phyloP scores from a whole-genome alignment of 768 basidiomycete species.

The Russula emetica region DNA sequence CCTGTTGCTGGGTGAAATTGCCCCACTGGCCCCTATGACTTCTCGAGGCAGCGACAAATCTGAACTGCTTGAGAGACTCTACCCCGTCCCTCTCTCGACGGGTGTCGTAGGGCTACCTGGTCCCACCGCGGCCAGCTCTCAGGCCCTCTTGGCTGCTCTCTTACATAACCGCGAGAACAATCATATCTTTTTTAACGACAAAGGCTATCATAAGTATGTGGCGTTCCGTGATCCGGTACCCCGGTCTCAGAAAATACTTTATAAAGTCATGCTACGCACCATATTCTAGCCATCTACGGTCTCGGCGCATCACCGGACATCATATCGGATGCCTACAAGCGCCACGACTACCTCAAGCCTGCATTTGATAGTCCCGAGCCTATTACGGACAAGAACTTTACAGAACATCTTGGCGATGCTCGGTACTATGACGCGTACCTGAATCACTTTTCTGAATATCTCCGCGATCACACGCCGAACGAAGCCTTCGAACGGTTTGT shows the following conservation, averaged over 20 bases:
- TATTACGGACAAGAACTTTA: constrained; percentile 48
- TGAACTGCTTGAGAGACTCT: constrained; percentile 15
- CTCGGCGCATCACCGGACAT: constrained; percentile 49
- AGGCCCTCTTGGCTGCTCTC: constrained; percentile 31
- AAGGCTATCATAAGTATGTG: constrained; percentile 35
- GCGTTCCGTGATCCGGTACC: neutral
- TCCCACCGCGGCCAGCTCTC: constrained; percentile 9
- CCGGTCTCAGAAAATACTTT: neutral
- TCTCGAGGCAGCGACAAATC: constrained; percentile 1
- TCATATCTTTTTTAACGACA: constrained; percentile 52
- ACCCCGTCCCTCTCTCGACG: constrained; percentile 13
- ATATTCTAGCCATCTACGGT: constrained; percentile 53
- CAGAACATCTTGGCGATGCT: constrained; percentile 52
- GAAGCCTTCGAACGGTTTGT: constrained; percentile 56
- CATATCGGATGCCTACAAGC: constrained; percentile 42
- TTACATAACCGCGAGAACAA: constrained; percentile 50
- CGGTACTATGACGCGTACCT: constrained; percentile 61
- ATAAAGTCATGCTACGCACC: constrained; percentile 54
- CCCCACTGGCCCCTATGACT: neutral
- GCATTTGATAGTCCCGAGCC: constrained; percentile 42
- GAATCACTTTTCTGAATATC: constrained; percentile 46
- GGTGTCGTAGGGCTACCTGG: constrained; percentile 15
- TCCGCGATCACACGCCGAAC: constrained; percentile 43
- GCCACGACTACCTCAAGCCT: constrained; percentile 40
- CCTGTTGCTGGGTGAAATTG: no score